A percentile compares a stretch with the other conserved stretches of the same genome.
phyloP scores from a whole-genome alignment of 306 rosid genomes.

The Amphicarpaea edgeworthii region DNA sequence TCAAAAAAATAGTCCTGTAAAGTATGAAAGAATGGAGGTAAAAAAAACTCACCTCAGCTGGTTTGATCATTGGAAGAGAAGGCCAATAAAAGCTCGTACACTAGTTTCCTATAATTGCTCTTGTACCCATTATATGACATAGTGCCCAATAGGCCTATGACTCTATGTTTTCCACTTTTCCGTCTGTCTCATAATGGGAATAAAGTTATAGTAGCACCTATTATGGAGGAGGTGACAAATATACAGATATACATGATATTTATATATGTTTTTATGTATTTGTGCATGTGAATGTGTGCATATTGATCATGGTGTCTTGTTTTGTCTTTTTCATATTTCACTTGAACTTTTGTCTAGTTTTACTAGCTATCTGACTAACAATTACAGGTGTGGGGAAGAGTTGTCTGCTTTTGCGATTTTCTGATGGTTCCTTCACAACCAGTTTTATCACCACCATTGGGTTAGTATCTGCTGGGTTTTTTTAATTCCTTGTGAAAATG shows the following conservation, averaged over 20 bases:
- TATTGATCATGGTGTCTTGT: neutral
- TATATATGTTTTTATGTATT: neutral
- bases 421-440: constrained; percentile 88
- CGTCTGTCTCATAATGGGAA: too few relatives aligned
- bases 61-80: too few relatives aligned
- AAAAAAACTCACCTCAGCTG: too few relatives aligned
- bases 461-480: constrained; percentile 53
- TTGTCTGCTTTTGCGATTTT: constrained; percentile 84
- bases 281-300: neutral
- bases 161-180: too few relatives aligned
- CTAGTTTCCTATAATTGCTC: too few relatives aligned
- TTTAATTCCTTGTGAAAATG: neutral
- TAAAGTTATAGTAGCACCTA: too few relatives aligned
- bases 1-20: neutral
- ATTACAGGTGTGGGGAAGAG: constrained; percentile 87
- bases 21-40: neutral
- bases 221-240: too few relatives aligned
- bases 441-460: constrained; percentile 86
- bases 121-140: too few relatives aligned
- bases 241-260: neutral
- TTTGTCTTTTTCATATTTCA: constrained; percentile 22
- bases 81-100: too few relatives aligned
- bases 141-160: too few relatives aligned
- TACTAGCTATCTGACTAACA: constrained; percentile 33
- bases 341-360: constrained; percentile 5